phyloP scores from a whole-genome alignment of 768 basidiomycete genomes.

The Macrolepiota albuminosa region DNA sequence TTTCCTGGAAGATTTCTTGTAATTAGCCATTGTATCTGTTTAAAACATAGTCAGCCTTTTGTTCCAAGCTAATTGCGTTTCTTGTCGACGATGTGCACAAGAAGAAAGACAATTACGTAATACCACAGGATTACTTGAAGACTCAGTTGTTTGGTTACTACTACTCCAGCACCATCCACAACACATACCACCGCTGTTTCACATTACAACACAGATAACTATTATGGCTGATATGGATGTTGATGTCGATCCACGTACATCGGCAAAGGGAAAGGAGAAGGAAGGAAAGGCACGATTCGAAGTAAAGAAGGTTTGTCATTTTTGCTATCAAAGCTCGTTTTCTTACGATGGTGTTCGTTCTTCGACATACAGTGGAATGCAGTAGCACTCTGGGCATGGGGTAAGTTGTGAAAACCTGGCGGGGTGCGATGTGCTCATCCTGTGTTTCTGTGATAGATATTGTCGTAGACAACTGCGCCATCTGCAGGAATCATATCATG shows the following conservation, averaged over 20 bases:
- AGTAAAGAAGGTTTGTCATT: constrained; percentile 85
- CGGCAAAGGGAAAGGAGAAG: constrained; percentile 49
- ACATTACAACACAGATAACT: neutral
- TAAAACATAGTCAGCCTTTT: neutral
- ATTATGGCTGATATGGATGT: constrained; percentile 66
- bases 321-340: neutral
- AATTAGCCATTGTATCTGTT: neutral
- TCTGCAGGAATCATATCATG: constrained; percentile 99
- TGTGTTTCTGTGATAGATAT: constrained; percentile 58
- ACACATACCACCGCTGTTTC: neutral
- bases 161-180: neutral
- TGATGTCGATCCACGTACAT: constrained; percentile 44
- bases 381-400: constrained; percentile 98
- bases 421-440: neutral
- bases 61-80: neutral
- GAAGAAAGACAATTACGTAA: constrained; percentile 2
- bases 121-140: neutral
- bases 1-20: neutral
- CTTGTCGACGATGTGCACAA: neutral
- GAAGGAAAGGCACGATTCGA: constrained; percentile 85
- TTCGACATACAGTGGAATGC: constrained; percentile 85
- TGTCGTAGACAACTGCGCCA: constrained; percentile 98
- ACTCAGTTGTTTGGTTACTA: neutral
- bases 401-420: constrained; percentile 31
- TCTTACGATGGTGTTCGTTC: constrained; percentile 6